Evolutionary conservation across 208 protist genomes (phyloP).

Genomic region (Crithidia mellificae): DNA sequence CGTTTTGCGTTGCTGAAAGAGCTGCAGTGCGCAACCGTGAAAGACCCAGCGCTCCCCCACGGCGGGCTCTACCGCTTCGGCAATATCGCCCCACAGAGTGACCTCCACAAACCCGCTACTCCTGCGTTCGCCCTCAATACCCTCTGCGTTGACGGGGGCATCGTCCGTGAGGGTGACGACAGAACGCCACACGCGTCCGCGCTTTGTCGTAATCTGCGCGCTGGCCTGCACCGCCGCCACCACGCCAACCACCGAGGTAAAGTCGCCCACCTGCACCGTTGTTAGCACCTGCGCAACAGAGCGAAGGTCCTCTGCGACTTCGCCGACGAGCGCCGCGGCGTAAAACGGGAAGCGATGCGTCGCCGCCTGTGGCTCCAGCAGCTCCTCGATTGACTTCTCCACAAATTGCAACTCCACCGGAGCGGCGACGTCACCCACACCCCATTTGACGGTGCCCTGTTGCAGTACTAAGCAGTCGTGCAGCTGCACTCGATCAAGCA

Average conservation of each 20-base stretch:
- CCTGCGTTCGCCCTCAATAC: no score
- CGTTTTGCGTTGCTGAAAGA: slow-evolving; percentile 61
- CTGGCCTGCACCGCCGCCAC: slow-evolving; percentile 33
- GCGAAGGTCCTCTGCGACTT: slow-evolving; percentile 19
- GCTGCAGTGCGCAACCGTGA: slow-evolving; percentile 42
- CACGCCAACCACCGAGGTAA: slow-evolving; percentile 50
- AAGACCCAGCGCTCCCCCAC: slow-evolving; percentile 69
- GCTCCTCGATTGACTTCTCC: slow-evolving; percentile 37
- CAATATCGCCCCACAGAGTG: slow-evolving; percentile 73
- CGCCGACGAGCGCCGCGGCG: slow-evolving; percentile 43
- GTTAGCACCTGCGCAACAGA: slow-evolving; percentile 41
- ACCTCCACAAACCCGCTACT: slow-evolving; percentile 38
- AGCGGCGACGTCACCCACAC: slow-evolving; percentile 30
- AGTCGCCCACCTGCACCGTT: slow-evolving; percentile 36
- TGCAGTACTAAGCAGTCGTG: slow-evolving; percentile 35
- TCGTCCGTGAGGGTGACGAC: slow-evolving; percentile 34
- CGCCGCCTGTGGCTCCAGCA: slow-evolving; percentile 6
- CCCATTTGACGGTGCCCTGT: slow-evolving; percentile 38
- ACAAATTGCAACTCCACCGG: slow-evolving; percentile 47
- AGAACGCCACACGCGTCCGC: slow-evolving; percentile 55
- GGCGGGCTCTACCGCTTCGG: slow-evolving; percentile 25
- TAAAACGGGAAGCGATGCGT: slow-evolving; percentile 33
- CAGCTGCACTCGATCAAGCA: slow-evolving; percentile 31
- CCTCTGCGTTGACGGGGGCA: neutral
- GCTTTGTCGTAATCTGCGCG: slow-evolving; percentile 51